phyloP scores from a whole-genome alignment of 2,329 filamentous ascomycete genomes.

The Blastomyces percursus region DNA sequence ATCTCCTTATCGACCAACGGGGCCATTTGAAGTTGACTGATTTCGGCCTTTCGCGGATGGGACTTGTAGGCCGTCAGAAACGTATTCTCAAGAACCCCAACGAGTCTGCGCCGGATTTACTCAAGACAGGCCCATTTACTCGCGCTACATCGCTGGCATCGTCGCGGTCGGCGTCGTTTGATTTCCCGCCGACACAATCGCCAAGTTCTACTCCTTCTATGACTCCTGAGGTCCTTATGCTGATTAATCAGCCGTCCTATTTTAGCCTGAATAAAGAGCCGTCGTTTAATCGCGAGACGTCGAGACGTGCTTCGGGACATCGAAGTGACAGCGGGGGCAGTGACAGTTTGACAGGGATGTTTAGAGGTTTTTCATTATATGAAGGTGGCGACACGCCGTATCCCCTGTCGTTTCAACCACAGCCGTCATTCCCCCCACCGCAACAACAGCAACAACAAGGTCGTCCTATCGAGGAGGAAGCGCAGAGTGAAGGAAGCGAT shows the following conservation, averaged over 20 bases:
- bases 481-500: constrained; percentile 56
- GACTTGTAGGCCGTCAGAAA: constrained; percentile 90
- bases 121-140: constrained; percentile 85
- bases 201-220: constrained; percentile 78
- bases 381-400: constrained; percentile 44
- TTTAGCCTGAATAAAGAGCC: constrained; percentile 52
- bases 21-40: constrained; percentile 95
- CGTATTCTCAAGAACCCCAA: constrained; percentile 66
- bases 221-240: constrained; percentile 59
- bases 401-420: constrained; percentile 18
- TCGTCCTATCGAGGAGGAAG: constrained; percentile 56
- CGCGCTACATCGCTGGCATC: constrained; percentile 75
- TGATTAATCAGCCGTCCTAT: constrained; percentile 78
- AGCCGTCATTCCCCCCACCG: constrained; percentile 15
- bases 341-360: constrained; percentile 71
- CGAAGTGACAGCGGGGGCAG: constrained; percentile 89
- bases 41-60: constrained; percentile 95
- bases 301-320: constrained; percentile 61
- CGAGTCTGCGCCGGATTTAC: constrained; percentile 80
- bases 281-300: constrained; percentile 47
- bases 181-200: constrained; percentile 69
- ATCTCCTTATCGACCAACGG: constrained; percentile 90
- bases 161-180: constrained; percentile 86
- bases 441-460: constrained; percentile 20
- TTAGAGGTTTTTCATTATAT: constrained; percentile 64